These are phyloP conservation scores for Fusarium decemcellulare DNA, from an alignment of 2,329 filamentous ascomycete genomes.

Conservation along the genomic window DNA sequence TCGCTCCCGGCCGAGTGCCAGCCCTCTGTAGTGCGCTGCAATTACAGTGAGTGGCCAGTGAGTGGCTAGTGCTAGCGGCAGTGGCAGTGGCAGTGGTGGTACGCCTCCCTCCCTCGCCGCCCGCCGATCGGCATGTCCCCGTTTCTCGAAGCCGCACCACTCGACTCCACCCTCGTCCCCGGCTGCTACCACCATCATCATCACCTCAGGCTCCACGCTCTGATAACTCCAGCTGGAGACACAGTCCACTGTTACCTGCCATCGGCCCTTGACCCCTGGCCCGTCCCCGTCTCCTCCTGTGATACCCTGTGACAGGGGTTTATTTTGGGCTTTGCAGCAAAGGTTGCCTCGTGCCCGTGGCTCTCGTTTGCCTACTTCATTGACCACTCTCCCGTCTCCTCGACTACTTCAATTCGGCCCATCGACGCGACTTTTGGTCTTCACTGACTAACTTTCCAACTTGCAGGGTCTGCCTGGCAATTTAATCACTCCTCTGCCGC, in stretches of 20 bases:
- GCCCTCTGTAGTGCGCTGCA: too few relatives aligned
- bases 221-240: slow-evolving; percentile 1
- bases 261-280: slow-evolving; percentile 30
- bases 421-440: neutral
- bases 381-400: slow-evolving; percentile 3
- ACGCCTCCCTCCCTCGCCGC: neutral
- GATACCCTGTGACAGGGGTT: slow-evolving; percentile 28
- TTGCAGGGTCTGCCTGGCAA: neutral
- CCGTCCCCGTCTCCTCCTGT: slow-evolving; percentile 4
- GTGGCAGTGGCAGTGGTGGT: neutral
- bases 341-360: slow-evolving; percentile 25
- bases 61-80: neutral
- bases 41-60: too few relatives aligned
- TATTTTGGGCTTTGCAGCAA: slow-evolving; percentile 38
- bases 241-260: slow-evolving; percentile 32
- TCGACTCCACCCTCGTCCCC: neutral
- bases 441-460: neutral
- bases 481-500: neutral
- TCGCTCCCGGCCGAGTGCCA: neutral
- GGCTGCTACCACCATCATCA: slow-evolving; percentile 20
- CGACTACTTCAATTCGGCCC: slow-evolving; percentile 37
- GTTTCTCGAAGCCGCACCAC: slow-evolving; percentile 14
- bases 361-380: slow-evolving; percentile 24
- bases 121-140: slow-evolving; percentile 23
- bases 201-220: slow-evolving; percentile 1